A percentile compares a stretch with the other conserved stretches of the same genome.
phyloP scores from a whole-genome alignment of 345 rosid genomes.

The Atalantia buxifolia region DNA sequence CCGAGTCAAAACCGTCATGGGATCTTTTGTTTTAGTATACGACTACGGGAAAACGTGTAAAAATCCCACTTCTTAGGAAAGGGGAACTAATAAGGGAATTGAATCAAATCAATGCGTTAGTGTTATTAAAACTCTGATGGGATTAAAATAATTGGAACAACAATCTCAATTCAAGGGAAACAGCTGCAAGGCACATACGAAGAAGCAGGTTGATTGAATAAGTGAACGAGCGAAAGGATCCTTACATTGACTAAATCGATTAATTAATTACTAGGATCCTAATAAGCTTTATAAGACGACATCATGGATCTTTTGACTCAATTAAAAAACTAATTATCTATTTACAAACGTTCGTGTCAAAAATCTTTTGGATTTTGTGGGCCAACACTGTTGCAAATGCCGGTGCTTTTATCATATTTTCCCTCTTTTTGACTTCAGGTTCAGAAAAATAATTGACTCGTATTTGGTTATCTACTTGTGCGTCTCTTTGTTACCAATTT shows the following conservation, averaged over 20 bases:
- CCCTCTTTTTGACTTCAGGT: not conserved
- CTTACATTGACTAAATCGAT: not conserved
- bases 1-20: too few species aligned
- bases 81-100: not conserved
- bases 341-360: not conserved
- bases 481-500: too few species aligned
- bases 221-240: not conserved
- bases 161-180: not conserved
- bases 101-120: not conserved
- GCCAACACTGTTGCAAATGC: not conserved
- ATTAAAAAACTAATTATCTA: not conserved
- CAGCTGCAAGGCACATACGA: not conserved
- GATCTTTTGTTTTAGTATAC: not conserved
- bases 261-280: not conserved
- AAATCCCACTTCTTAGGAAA: not conserved
- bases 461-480: not conserved
- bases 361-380: conserved; percentile 4
- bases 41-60: not conserved
- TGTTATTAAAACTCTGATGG: not conserved
- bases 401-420: not conserved
- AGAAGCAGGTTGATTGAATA: not conserved
- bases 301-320: not conserved
- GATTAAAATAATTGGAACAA: not conserved
- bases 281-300: not conserved
- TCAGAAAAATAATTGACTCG: not conserved